phyloP scores from a whole-genome alignment of 768 basidiomycete genomes.

The Clathrus columnatus region DNA sequence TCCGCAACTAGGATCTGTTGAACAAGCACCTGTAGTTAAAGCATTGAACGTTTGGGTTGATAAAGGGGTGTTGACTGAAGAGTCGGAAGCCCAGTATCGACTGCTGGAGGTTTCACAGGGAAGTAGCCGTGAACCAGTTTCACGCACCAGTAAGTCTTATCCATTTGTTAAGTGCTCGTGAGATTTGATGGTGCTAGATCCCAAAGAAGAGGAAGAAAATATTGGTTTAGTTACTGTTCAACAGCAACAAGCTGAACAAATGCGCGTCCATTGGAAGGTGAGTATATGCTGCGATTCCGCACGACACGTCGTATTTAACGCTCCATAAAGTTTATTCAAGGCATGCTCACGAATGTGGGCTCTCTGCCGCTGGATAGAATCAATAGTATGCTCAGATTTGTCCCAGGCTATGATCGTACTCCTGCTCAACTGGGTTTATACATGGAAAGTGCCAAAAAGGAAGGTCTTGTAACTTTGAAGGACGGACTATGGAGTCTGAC shows the following conservation, averaged over 20 bases:
- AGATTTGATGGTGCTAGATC: slow-evolving; percentile 14
- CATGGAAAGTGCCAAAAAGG: slow-evolving; percentile 71
- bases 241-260: slow-evolving; percentile 76
- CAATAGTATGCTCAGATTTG: slow-evolving; percentile 80
- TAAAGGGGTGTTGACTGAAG: slow-evolving; percentile 70
- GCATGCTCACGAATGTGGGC: slow-evolving; percentile 85
- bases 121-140: slow-evolving; percentile 14
- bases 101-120: slow-evolving; percentile 58
- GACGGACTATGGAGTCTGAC: slow-evolving; percentile 61
- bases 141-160: slow-evolving; percentile 8
- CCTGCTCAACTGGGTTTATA: slow-evolving; percentile 71
- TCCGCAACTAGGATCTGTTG: slow-evolving; percentile 52
- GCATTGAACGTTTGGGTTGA: slow-evolving; percentile 81
- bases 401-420: slow-evolving; percentile 72
- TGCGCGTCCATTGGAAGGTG: slow-evolving; percentile 86
- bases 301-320: neutral
- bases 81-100: slow-evolving; percentile 47
- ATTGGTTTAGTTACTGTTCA: slow-evolving; percentile 47
- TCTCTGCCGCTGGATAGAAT: slow-evolving; percentile 71
- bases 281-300: slow-evolving; percentile 13
- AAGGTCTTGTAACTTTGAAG: slow-evolving; percentile 61
- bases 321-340: slow-evolving; percentile 65
- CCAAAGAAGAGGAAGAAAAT: slow-evolving; percentile 34
- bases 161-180: slow-evolving; percentile 15
- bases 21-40: slow-evolving; percentile 55